Base-by-base conservation (phyloP, 495 filamentous ascomycete species). In the Mytilinidion resinicola region DNA sequence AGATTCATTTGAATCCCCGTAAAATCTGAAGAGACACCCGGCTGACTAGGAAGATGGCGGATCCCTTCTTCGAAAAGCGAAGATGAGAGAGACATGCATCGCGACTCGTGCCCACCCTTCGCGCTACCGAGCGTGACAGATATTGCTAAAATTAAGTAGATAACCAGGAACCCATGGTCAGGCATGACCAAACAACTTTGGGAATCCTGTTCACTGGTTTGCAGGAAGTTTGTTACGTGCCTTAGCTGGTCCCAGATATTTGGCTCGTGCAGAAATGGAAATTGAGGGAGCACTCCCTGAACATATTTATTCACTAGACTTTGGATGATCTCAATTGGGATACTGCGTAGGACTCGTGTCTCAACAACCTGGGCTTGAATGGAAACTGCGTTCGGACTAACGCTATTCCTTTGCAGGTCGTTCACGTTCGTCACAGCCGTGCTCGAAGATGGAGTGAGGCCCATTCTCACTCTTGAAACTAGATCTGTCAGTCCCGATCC, bases 21-120 rank as follows among this genome's bases (percentile, higher is more conserved):
- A 1, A 57, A 30, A 33, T 57, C 54, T 12, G 54, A 57, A 10
- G 54, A 46, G 12, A 49, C 21, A 11, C 7, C 11, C 54, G 50
- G 48, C 17, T 50, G n/a, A 34, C 54, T 49, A 9, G 43, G 50
- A 30, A 57, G 25, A 35, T 57, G 54, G 17, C 50, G 48, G 44
- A 48, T 57, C 11, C 54, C 54, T 50, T 57, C 54, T 36, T 57
- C 54, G 33, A 57, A 57, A 15, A 57, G 44, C 9, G 54, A 57
- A 9, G 54, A 25, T 3, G 54, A 57, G 14, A 57, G 54, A 9
- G 54, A 36, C 25, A 57, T 48, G 44, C 54, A 57, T 7, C 54
- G 54, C 7, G 54, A 57, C 34, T 57, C 54, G 33, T 57, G 43
- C 4, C 54, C 54, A 4, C 54, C 54, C 37, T 57, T 57, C 9